Percentiles rank a stretch among this genome's conserved stretches.
phyloP scores from a whole-genome alignment of 352 stramenopile genomes.

The Phytopythium helicoides region DNA sequence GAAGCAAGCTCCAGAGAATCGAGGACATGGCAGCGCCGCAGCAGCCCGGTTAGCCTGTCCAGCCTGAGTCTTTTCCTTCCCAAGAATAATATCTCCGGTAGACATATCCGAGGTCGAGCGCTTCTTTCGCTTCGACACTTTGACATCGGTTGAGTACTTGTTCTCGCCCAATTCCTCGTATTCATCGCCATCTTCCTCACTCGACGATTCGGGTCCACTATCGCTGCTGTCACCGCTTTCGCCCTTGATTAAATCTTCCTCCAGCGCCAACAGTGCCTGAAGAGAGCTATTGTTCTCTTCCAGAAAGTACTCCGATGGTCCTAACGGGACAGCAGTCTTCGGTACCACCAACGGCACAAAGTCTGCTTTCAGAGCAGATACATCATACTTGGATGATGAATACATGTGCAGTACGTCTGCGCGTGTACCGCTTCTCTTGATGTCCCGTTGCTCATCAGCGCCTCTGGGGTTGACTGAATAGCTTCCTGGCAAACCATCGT shows the following conservation, averaged over 20 bases:
- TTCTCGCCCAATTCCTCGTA: constrained; percentile 1
- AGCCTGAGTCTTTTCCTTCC: constrained; percentile 12
- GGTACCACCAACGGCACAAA: constrained; percentile 72
- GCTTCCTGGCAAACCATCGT: constrained; percentile 14
- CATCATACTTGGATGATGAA: constrained; percentile 56
- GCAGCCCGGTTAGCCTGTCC: constrained; percentile 5
- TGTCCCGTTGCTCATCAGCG: not conserved
- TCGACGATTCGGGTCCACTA: constrained; percentile 2
- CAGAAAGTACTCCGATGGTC: constrained; percentile 60
- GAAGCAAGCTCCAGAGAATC: constrained; percentile 77
- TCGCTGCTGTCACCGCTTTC: constrained; percentile 19
- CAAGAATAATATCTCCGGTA: constrained; percentile 1
- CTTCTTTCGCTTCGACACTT: not conserved
- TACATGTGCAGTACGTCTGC: constrained; percentile 35
- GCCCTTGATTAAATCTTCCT: constrained; percentile 68
- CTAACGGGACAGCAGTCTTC: constrained; percentile 50
- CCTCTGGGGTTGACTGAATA: not conserved
- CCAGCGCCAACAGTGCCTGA: constrained; percentile 55
- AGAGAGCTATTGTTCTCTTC: constrained; percentile 45
- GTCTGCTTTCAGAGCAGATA: constrained; percentile 68
- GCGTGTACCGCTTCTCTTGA: constrained; percentile 3
- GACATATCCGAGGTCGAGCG: constrained; percentile 6
- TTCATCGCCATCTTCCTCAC: constrained; percentile 2
- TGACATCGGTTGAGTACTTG: not conserved
- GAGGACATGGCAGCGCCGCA: constrained; percentile 60